A percentile compares a stretch with the other conserved stretches of the same genome.
phyloP scores from a whole-genome alignment of 148 eudicot genomes.

The Nepenthes mirabilis region DNA sequence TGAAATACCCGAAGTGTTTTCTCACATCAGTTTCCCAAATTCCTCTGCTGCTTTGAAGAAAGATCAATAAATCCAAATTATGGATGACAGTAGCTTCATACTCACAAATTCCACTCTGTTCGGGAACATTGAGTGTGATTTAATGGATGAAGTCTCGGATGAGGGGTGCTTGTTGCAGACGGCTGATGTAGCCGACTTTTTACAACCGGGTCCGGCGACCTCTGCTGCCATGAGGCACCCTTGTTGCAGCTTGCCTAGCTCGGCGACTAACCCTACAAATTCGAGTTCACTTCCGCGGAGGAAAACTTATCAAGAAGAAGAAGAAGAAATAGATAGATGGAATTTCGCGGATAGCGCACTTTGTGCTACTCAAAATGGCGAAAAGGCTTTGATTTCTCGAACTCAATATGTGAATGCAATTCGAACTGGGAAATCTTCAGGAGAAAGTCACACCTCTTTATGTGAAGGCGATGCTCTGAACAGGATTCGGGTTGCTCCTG shows the following conservation, averaged over 20 bases:
- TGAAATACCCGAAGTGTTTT: neutral
- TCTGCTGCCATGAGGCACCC: conserved; percentile 30
- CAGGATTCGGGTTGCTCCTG: conserved; percentile 39
- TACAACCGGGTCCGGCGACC: conserved; percentile 26
- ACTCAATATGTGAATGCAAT: conserved; percentile 16
- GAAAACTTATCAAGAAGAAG: conserved; percentile 7
- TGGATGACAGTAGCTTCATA: conserved; percentile 46
- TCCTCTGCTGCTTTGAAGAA: too few species aligned
- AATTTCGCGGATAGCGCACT: conserved; percentile 6
- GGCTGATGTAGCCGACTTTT: conserved; percentile 34
- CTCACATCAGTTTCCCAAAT: too few species aligned
- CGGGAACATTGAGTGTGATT: conserved; percentile 42
- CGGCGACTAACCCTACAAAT: conserved; percentile 16
- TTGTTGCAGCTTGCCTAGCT: conserved; percentile 14
- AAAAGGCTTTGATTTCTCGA: conserved; percentile 11
- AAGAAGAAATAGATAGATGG: conserved; percentile 18
- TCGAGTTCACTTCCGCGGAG: conserved; percentile 13
- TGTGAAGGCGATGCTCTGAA: conserved; percentile 29
- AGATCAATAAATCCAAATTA: conserved; percentile 5
- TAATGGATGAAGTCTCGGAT: conserved; percentile 51
- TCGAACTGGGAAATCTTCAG: conserved; percentile 2
- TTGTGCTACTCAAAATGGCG: conserved; percentile 8
- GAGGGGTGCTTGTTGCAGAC: conserved; percentile 78
- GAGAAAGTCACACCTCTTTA: conserved; percentile 6
- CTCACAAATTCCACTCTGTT: conserved; percentile 27